Conservation (phyloP, 2,329 filamentous ascomycete genomes). For the Trichophyton mentagrophytes region DNA sequence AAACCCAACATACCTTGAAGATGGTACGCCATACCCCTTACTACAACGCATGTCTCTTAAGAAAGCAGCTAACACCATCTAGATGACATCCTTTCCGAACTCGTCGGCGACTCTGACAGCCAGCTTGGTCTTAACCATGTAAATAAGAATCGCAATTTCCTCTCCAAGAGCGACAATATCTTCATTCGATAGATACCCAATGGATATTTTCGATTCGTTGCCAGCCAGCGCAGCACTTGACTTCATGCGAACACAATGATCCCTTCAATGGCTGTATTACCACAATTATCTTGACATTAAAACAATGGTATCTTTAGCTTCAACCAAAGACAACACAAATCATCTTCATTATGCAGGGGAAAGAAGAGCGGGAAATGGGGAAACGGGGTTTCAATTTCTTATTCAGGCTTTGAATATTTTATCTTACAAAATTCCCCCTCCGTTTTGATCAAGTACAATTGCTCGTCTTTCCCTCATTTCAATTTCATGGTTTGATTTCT, state of each 20-base stretch:
- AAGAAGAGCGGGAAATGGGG: not conserved
- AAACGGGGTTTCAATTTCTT: not conserved
- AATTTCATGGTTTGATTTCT: not conserved
- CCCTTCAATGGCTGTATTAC: not conserved
- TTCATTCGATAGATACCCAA: conserved; percentile 43
- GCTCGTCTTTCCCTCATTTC: not conserved
- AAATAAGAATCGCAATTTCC: conserved; percentile 48
- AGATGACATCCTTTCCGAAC: conserved; percentile 37
- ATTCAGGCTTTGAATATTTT: not conserved
- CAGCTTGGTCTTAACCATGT: conserved; percentile 57
- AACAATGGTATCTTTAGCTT: not conserved
- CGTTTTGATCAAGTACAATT: not conserved
- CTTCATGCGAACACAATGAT: not conserved
- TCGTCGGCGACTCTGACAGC: conserved; percentile 66
- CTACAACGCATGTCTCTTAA: not conserved
- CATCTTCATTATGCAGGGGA: not conserved
- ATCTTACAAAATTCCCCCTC: not conserved
- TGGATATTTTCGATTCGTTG: not conserved
- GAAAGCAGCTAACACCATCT: conserved; percentile 2
- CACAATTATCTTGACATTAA: not conserved
- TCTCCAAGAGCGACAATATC: conserved; percentile 49
- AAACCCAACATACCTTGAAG: conserved; percentile 69
- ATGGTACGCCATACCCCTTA: conserved; percentile 49
- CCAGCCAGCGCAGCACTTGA: not conserved
- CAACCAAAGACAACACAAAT: not conserved